Base-by-base conservation (phyloP, 78 protist species). In the Anaeramoeba flamelloides region DNA sequence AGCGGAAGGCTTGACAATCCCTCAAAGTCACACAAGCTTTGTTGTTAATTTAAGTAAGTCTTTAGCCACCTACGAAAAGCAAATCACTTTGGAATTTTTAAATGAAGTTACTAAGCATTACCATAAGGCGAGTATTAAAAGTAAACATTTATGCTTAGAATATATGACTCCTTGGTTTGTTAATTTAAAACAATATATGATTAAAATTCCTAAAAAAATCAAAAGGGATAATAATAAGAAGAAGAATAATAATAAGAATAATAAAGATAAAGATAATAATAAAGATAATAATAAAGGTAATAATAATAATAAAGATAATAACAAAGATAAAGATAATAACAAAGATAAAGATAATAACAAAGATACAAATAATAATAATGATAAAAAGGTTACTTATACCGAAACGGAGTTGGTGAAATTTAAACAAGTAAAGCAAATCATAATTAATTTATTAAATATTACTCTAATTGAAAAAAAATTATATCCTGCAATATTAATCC, bases 91-190 rank as follows among this genome's bases (percentile, higher is more conserved):
- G 75, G 90, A 87, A 75, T 87, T 85, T 38, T 36, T 87, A 0
- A 3, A 37, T 22, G 90, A 87, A 41, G 75, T 74, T 38, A 22
- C 85, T 30, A 79, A 65, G 36, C 82, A 84, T 41, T 65, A 84
- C 0, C 34, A 65, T 0, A 40, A 53, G 2, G 87, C 88, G 34
- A 77, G 85, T 36, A 39, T 80, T 0, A 69, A 82, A 36, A 81
- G 79, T 22, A 87, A 87, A 41, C 85, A 87, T 82, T n/a, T 86
- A 30, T 80, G 80, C 22, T 79, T 87, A 8, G 86, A 86, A 77
- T 87, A 87, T 39, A 82, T 87, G 41, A 74, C 85, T 75, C 90
- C 90, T n/a, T 87, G 90, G 90, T 79, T 87, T 41, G 79, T 53
- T 2, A 87, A 87, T 78, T 80, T 87, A 0, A 78, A 8, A 39